A percentile compares a stretch with the other conserved stretches of the same genome.
Conservation (phyloP, 768 basidiomycete genomes). For the Chalciporus piperatus region DNA sequence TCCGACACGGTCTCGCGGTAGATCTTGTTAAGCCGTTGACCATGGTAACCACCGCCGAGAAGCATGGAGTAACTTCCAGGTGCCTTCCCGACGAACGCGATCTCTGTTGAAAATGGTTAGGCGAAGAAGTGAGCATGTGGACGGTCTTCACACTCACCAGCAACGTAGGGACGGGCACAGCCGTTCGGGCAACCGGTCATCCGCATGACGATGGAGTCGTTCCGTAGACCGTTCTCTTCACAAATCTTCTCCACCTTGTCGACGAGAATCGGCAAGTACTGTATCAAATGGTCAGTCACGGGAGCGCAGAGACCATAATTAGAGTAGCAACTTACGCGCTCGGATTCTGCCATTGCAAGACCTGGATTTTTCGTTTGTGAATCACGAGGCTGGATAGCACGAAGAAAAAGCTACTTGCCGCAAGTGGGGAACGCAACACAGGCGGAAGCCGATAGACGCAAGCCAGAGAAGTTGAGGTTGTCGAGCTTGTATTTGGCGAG, state of each 20-base stretch:
- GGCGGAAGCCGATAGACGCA: constrained; percentile 88
- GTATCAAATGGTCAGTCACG: constrained; percentile 31
- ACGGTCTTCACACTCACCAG: constrained; percentile 49
- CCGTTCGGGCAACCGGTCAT: constrained; percentile 98
- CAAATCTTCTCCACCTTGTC: constrained; percentile 94
- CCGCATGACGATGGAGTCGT: constrained; percentile 96
- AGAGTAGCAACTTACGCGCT: constrained; percentile 43
- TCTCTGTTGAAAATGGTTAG: constrained; percentile 50
- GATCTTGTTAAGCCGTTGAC: constrained; percentile 94
- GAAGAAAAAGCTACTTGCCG: constrained; percentile 37
- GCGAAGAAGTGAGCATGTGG: neutral
- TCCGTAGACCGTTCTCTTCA: constrained; percentile 88
- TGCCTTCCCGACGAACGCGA: constrained; percentile 96
- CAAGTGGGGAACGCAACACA: constrained; percentile 99
- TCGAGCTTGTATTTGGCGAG: constrained; percentile 87
- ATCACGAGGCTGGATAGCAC: neutral
- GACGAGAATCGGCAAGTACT: constrained; percentile 90
- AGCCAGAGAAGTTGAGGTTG: constrained; percentile 71
- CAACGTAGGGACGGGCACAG: constrained; percentile 90
- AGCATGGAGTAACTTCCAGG: constrained; percentile 92
- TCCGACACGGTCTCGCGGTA: constrained; percentile 90
- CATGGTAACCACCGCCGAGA: constrained; percentile 92
- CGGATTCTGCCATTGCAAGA: constrained; percentile 78
- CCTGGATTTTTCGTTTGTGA: constrained; percentile 32
- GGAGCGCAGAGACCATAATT: neutral